A percentile compares a stretch with the other conserved stretches of the same genome.
Evolutionary conservation across 129 eudicot species (phyloP).

Genomic region (Solidago caesia): DNA sequence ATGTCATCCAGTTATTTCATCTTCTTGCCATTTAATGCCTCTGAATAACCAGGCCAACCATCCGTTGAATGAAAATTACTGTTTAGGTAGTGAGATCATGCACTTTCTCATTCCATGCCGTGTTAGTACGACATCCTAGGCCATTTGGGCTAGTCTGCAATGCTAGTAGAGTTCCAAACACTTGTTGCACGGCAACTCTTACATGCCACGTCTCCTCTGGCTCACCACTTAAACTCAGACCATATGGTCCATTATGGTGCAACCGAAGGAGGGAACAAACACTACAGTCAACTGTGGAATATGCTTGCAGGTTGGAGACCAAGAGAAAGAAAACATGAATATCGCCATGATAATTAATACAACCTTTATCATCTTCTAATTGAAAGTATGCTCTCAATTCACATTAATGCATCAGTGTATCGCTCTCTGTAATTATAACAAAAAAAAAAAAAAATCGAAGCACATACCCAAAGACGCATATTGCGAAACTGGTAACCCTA

Average conservation of each 20-base stretch:
- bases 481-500: no score
- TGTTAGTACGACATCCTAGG: neutral
- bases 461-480: no score
- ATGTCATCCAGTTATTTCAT: neutral
- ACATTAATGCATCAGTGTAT: no score
- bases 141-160: neutral
- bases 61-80: neutral
- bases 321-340: neutral
- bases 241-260: neutral
- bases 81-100: neutral
- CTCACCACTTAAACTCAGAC: neutral
- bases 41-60: neutral
- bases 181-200: neutral
- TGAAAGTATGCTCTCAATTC: no score
- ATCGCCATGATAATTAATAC: neutral
- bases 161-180: neutral
- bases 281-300: neutral
- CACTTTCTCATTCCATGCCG: neutral
- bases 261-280: neutral
- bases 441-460: no score
- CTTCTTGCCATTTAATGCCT: neutral
- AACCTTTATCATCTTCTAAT: neutral
- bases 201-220: neutral
- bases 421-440: no score
- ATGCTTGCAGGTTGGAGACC: neutral